phyloP scores from a whole-genome alignment of 2,329 filamentous ascomycete species.

The Dichotomopilus funicola region DNA sequence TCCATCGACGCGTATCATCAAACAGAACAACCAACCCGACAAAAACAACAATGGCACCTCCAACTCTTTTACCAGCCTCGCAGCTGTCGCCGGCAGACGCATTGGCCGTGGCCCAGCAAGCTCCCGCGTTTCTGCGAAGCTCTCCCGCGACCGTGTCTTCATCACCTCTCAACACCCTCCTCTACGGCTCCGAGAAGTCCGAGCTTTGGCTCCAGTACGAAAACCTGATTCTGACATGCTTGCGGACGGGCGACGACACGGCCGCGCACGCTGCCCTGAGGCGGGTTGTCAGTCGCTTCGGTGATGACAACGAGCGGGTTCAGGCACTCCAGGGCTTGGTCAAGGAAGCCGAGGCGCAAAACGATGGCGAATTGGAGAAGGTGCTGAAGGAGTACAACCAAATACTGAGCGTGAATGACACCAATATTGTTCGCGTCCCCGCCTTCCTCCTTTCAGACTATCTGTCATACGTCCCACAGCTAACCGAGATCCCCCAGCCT shows the following conservation, averaged over 20 bases:
- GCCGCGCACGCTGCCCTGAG: slow-evolving; percentile 70
- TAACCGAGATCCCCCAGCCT: slow-evolving; percentile 48
- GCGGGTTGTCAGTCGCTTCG: slow-evolving; percentile 73
- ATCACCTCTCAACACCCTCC: slow-evolving; percentile 48
- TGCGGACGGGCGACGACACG: slow-evolving; percentile 76
- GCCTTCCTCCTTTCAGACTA: neutral
- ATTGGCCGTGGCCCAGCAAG: slow-evolving; percentile 54
- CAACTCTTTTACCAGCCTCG: slow-evolving; percentile 51
- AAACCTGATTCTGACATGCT: slow-evolving; percentile 75
- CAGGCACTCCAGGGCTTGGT: slow-evolving; percentile 77
- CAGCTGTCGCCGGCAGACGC: slow-evolving; percentile 51
- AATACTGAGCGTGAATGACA: slow-evolving; percentile 64
- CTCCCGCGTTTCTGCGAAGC: slow-evolving; percentile 48
- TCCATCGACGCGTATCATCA: neutral
- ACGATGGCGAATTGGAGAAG: slow-evolving; percentile 56
- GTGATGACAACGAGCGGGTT: slow-evolving; percentile 74
- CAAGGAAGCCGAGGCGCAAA: slow-evolving; percentile 72
- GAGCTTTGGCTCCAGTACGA: slow-evolving; percentile 84
- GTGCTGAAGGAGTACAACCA: slow-evolving; percentile 74
- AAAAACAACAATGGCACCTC: slow-evolving; percentile 39
- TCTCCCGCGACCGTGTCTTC: slow-evolving; percentile 48
- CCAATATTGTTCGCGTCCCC: slow-evolving; percentile 67
- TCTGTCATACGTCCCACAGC: neutral
- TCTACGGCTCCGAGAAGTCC: slow-evolving; percentile 59
- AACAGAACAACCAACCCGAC: neutral